Base-by-base conservation (phyloP, 306 rosid genomes). In the Vigna hirtella region DNA sequence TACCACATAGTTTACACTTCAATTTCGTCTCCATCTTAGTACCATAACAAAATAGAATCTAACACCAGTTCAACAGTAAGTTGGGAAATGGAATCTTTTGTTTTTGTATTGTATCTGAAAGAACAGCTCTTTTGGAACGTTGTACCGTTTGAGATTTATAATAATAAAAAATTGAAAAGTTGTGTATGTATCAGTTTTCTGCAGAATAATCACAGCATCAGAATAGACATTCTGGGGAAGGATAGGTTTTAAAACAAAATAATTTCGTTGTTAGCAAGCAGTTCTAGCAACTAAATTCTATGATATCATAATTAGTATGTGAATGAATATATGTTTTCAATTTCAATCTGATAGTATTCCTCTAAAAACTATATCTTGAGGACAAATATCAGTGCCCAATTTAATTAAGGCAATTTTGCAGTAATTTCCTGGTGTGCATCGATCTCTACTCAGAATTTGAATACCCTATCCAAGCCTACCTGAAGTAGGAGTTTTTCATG, bases 171-270 rank as follows among this genome's bases (percentile, higher is more conserved):
- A 65, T 64, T 36, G 13, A 9, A 26, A 64, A 47, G 38, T 66
- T 22, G 47, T 42, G 43, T n/a, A 50, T 77, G 50, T 76, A 51
- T 53, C 34, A 70, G 16, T 70, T 71, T 71, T 70, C 78, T 70
- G 15, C 32, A 9, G 70, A 63, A 13, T 64, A 40, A 9, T 11
- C 34, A 30, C 40, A 17, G 58, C 58, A 58, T 3, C 8, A 5
- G 6, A 34, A 15, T 30, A 61, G 45, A 65, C 56, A 76, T 12
- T 28, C 48, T 47, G 79, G 40, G 40, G 18, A 40, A 40, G 11
- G 45, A 5, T 48, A 62, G 71, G 70, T 62, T 61, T 48, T 51
- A 34, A 32, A 57, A 75, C 72, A 75, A 43, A 26, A 24, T 9
- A 30, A 51, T n/a, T 70, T 50, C 22, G 18, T 18, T n/a, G 38